Conservation (phyloP, 306 rosid genomes). For the Vicia faba region DNA sequence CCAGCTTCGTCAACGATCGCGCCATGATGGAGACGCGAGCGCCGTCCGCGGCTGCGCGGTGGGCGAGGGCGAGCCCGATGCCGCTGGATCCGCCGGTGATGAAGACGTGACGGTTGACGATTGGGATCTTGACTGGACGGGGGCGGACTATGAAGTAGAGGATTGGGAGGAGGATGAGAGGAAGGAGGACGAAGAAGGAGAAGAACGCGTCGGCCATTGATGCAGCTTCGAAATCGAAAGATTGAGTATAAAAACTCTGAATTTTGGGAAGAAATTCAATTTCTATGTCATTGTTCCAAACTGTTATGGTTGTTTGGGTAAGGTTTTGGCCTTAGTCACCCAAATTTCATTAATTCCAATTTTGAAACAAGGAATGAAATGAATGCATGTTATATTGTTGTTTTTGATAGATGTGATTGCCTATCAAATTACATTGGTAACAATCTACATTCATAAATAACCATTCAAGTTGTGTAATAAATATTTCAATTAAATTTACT, state of each 20-base stretch:
- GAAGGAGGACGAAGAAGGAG: constrained; percentile 49
- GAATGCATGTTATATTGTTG: too few relatives aligned
- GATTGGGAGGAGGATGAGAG: constrained; percentile 47
- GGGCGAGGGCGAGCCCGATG: constrained; percentile 90
- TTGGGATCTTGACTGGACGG: constrained; percentile 59
- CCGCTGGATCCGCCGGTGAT: constrained; percentile 98
- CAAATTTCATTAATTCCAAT: too few relatives aligned
- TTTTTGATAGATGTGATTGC: too few relatives aligned
- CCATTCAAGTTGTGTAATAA: too few relatives aligned
- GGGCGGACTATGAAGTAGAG: constrained; percentile 71
- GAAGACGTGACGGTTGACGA: constrained; percentile 89
- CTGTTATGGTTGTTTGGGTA: not conserved
- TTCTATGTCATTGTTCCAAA: not conserved
- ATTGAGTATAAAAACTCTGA: not conserved
- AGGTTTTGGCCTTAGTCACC: too few relatives aligned
- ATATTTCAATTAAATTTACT: too few relatives aligned
- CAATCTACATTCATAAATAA: too few relatives aligned
- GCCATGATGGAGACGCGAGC: constrained; percentile 88
- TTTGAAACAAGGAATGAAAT: too few relatives aligned
- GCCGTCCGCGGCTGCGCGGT: constrained; percentile 76
- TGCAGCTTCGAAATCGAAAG: not conserved
- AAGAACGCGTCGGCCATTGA: constrained; percentile 58
- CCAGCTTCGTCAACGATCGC: constrained; percentile 64
- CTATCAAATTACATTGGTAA: too few relatives aligned
- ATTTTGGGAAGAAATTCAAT: not conserved